Base-by-base conservation (phyloP, 495 filamentous ascomycete species). In the Glutinoglossum americanum region DNA sequence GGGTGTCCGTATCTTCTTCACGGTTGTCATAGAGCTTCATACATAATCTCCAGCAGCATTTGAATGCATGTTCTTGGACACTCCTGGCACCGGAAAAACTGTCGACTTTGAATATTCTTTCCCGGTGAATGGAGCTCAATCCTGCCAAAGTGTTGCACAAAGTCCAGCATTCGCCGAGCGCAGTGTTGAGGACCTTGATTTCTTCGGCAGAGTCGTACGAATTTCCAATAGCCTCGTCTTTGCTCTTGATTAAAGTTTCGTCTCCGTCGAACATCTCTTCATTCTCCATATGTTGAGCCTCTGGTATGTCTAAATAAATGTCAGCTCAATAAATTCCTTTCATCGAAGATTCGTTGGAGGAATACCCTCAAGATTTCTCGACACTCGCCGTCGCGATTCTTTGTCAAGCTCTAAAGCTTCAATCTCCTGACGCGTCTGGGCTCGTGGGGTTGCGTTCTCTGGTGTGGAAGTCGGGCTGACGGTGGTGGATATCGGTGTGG, bases 161-260 rank as follows among this genome's bases (percentile, higher is more conserved):
- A 1, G 86, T 93, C 89, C 89, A 95, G 68, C 89, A 95, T 72
- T 94, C 89, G 60, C 81, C 79, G 11, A 95, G 74, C 0, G 87
- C 89, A 25, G 79, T 76, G 60, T 76, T 81, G n/a, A 94, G 72
- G 17, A 82, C 82, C 37, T 70, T 76, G 54, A 90, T 74, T 66
- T 93, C 87, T 51, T 80, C 73, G 41, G 80, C 77, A 56, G 70
- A 56, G 69, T 62, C 26, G 64, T 59, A 45, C 11, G 23, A 57
- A 57, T 65, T 17, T 62, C 54, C 19, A 7, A n/a, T 45, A 10
- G 41, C 41, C 41, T 45, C 41, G n/a, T 65, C 62, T 51, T 68
- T 60, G 28, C 51, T 54, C 25, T 54, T 54, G 21, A 54, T 37
- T 11, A 32, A 4, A 57, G 63, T 65, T 5, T 56, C 64, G 44